Conservation (phyloP, 2,329 filamentous ascomycete species). For the Chaetomium globosum region DNA sequence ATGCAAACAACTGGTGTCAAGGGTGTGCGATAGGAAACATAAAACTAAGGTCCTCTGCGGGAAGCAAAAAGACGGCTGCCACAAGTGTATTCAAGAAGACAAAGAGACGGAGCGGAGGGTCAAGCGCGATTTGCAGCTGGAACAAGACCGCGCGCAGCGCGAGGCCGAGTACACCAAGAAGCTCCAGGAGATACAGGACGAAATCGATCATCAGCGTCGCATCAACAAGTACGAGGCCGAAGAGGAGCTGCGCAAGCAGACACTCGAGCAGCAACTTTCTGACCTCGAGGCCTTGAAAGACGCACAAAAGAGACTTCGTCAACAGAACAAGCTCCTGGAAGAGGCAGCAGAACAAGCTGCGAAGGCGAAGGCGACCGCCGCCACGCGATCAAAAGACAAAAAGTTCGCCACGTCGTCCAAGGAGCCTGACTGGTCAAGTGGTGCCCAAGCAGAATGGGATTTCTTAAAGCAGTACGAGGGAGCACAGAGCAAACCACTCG, state of each 20-base stretch:
- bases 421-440: conserved; percentile 12
- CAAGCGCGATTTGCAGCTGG: conserved; percentile 54
- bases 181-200: conserved; percentile 56
- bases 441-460: conserved; percentile 61
- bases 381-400: background rate
- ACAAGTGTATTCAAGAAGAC: conserved; percentile 56
- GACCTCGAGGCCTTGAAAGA: conserved; percentile 51
- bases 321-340: conserved; percentile 31
- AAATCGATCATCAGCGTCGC: conserved; percentile 54
- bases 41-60: conserved; percentile 52
- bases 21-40: conserved; percentile 58
- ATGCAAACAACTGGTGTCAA: conserved; percentile 45
- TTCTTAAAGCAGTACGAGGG: conserved; percentile 58
- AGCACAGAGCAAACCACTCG: conserved; percentile 56
- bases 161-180: conserved; percentile 50
- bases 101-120: conserved; percentile 48
- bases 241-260: conserved; percentile 48
- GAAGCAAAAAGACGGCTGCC: conserved; percentile 47
- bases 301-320: conserved; percentile 34
- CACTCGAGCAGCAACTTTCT: conserved; percentile 49
- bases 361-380: conserved; percentile 1
- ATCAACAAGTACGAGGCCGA: conserved; percentile 49
- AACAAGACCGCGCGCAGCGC: conserved; percentile 49
- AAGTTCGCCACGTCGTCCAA: background rate
- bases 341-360: conserved; percentile 13